A percentile compares a stretch with the other conserved stretches of the same genome.
phyloP scores from a whole-genome alignment of 2,329 filamentous ascomycete species.

The Cordyceps farinosa region DNA sequence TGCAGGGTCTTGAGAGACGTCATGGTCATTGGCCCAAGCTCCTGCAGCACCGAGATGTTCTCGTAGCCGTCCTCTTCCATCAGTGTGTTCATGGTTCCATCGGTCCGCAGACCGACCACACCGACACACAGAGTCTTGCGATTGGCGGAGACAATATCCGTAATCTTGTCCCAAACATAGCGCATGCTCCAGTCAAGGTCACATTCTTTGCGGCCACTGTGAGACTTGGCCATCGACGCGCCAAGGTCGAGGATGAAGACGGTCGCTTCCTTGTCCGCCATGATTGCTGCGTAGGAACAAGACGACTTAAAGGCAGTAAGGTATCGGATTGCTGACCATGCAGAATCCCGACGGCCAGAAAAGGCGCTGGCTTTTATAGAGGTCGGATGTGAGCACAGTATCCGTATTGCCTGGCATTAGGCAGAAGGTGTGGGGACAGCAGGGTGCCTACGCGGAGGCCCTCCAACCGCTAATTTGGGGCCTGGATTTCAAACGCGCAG shows the following conservation, averaged over 20 bases:
- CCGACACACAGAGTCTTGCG: slow-evolving; percentile 67
- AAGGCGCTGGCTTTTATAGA: slow-evolving; percentile 5
- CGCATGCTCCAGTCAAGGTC: slow-evolving; percentile 87
- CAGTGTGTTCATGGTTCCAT: slow-evolving; percentile 68
- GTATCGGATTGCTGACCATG: neutral
- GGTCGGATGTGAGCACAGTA: neutral
- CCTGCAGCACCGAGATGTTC: slow-evolving; percentile 78
- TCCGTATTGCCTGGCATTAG: slow-evolving; percentile 7
- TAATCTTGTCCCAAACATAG: slow-evolving; percentile 90
- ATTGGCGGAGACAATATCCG: slow-evolving; percentile 64
- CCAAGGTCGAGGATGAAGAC: slow-evolving; percentile 91
- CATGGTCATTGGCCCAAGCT: slow-evolving; percentile 58
- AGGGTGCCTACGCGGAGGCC: neutral
- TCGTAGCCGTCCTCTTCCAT: slow-evolving; percentile 69
- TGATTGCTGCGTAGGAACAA: slow-evolving; percentile 37
- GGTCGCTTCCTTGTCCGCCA: slow-evolving; percentile 91
- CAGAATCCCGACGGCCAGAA: neutral
- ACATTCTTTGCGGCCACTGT: slow-evolving; percentile 67
- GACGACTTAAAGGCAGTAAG: neutral
- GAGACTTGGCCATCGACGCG: slow-evolving; percentile 72
- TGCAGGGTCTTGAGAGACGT: slow-evolving; percentile 64
- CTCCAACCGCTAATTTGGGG: neutral
- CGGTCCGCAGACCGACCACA: slow-evolving; percentile 80
- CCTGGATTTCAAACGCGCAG: slow-evolving; percentile 8
- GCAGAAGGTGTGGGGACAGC: slow-evolving; percentile 17